Percentiles rank a stretch among this genome's conserved stretches.
phyloP scores from a whole-genome alignment of 345 rosid species.

The Excoecaria cochinchinensis region DNA sequence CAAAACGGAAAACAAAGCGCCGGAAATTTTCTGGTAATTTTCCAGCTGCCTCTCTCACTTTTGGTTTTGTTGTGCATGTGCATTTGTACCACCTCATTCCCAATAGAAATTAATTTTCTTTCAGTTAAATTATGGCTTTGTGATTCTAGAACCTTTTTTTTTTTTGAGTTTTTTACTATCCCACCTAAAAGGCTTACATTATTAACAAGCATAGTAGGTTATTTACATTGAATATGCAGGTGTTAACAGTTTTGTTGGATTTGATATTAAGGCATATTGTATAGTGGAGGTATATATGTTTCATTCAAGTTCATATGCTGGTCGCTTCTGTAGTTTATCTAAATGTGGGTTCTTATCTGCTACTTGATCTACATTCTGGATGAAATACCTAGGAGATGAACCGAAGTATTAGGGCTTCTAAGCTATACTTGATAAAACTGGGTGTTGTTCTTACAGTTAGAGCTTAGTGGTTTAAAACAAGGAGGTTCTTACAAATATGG shows the following conservation, averaged over 20 bases:
- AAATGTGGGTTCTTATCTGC: not conserved
- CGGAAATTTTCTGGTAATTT: conserved; percentile 55
- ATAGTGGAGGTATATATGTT: not conserved
- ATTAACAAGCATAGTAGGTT: not conserved
- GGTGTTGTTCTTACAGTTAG: not conserved
- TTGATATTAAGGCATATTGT: not conserved
- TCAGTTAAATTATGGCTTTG: not conserved
- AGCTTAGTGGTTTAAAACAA: not conserved
- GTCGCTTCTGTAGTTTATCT: not conserved
- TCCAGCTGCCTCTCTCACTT: not conserved
- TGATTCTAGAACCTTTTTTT: not conserved
- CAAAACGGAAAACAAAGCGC: conserved; percentile 60
- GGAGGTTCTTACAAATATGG: not conserved
- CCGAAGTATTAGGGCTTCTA: not conserved
- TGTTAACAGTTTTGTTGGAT: not conserved
- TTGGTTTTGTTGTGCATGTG: not conserved
- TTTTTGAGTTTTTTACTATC: not conserved
- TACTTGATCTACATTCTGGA: not conserved
- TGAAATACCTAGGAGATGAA: not conserved
- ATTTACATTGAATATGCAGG: not conserved
- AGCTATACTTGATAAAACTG: not conserved
- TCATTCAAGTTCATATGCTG: not conserved
- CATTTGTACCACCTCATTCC: not conserved
- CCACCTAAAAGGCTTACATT: not conserved
- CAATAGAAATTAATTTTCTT: not conserved